Conservation (phyloP, 352 stramenopile species). For the Globisporangium alternatum region DNA sequence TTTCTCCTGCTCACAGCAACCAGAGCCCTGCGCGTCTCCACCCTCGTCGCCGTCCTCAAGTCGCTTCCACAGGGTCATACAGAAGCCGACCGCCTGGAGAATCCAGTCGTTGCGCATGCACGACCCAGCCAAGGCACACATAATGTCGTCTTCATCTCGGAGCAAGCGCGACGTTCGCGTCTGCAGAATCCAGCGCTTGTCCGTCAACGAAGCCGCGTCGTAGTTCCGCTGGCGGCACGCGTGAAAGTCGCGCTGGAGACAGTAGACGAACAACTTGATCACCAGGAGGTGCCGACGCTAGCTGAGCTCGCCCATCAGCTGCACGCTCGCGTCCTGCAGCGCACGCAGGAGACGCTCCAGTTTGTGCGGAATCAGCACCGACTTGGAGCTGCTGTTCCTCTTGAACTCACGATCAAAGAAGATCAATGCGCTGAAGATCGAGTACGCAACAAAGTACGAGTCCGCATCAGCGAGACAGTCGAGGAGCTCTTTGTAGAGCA, state of each 20-base stretch:
- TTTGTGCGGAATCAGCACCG: neutral
- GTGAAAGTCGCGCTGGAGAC: neutral
- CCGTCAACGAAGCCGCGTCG: neutral
- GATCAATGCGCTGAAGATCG: neutral
- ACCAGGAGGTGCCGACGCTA: neutral
- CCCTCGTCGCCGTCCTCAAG: neutral
- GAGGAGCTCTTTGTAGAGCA: slow-evolving; percentile 7
- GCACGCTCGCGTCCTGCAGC: neutral
- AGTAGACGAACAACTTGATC: slow-evolving; percentile 1
- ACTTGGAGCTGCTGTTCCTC: neutral
- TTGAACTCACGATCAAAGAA: neutral
- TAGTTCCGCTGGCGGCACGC: neutral
- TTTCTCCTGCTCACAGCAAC: neutral
- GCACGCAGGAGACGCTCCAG: neutral
- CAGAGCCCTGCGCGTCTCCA: neutral
- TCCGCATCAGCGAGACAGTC: neutral
- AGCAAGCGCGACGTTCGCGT: neutral
- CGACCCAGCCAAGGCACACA: neutral
- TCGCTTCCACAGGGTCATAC: neutral
- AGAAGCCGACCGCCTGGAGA: neutral
- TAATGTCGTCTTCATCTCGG: neutral
- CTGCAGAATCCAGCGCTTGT: neutral
- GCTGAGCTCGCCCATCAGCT: neutral
- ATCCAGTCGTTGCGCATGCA: neutral
- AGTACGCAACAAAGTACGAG: neutral